A percentile compares a stretch with the other conserved stretches of the same genome.
Evolutionary conservation across 2,329 filamentous ascomycete species (phyloP).

Genomic region (Colletotrichum destructivum): DNA sequence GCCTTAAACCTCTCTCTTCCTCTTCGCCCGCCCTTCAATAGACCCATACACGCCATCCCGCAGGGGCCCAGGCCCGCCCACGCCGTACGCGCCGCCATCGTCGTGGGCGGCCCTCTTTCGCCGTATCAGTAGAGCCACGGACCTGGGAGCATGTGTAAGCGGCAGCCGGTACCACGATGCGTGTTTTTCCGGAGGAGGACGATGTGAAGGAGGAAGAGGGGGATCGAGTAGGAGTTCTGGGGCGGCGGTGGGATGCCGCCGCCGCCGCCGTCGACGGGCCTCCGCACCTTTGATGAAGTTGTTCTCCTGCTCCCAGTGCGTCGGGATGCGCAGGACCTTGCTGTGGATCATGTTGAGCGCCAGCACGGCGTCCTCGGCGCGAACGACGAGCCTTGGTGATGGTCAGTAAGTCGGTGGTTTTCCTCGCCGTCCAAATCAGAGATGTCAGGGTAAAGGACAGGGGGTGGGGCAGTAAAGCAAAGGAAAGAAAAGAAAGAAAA

Average conservation of each 20-base stretch:
- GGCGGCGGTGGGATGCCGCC: neutral
- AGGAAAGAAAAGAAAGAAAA: no score
- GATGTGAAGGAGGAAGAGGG: no score
- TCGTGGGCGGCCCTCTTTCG: neutral
- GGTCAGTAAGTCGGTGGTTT: neutral
- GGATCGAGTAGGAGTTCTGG: no score
- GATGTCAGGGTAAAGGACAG: no score
- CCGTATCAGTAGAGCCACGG: conserved; percentile 38
- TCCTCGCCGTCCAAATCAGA: neutral
- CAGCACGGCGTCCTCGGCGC: conserved; percentile 88
- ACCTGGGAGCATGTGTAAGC: conserved; percentile 36
- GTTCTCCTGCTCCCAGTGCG: conserved; percentile 37
- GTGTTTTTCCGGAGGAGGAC: no score
- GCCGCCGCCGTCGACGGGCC: neutral
- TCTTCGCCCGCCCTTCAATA: conserved; percentile 1
- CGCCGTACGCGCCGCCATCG: neutral
- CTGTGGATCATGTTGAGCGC: conserved; percentile 97
- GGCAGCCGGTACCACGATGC: neutral
- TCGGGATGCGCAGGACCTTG: conserved; percentile 59
- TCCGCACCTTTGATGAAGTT: conserved; percentile 41
- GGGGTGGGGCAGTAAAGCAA: no score
- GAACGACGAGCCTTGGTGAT: conserved; percentile 76
- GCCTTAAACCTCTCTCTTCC: neutral
- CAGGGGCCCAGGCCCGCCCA: no score
- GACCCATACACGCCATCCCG: neutral